Evolutionary conservation across 2,329 filamentous ascomycete species (phyloP).

Genomic region (Ceratocystis ficicola): DNA sequence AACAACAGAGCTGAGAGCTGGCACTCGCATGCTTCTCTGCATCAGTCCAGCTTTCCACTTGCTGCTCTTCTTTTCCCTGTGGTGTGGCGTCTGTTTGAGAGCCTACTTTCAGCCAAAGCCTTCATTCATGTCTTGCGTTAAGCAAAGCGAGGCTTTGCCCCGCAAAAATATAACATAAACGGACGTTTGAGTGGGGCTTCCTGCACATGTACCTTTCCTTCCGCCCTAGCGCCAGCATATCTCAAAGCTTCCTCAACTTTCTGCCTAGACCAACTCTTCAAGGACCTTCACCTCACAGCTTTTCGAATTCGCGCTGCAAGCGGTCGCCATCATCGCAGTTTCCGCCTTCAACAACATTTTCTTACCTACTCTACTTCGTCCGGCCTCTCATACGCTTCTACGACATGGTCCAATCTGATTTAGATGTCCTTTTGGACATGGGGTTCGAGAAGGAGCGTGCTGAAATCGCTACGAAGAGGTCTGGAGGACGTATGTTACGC

Average conservation of each 20-base stretch:
- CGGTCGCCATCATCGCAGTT: too few species aligned
- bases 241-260: constrained; percentile 4
- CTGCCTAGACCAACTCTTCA: neutral
- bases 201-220: neutral
- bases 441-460: constrained; percentile 75
- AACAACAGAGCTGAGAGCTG: too few species aligned
- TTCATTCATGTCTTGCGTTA: neutral
- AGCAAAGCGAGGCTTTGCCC: neutral
- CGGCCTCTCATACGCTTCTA: neutral
- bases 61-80: too few species aligned
- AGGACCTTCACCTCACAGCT: neutral
- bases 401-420: constrained; percentile 46
- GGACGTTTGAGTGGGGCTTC: neutral
- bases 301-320: too few species aligned
- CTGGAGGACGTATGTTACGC: constrained; percentile 55
- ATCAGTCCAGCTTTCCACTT: too few species aligned
- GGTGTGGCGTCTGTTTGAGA: too few species aligned
- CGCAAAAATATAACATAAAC: neutral
- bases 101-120: too few species aligned
- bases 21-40: too few species aligned
- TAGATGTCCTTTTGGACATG: constrained; percentile 54
- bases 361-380: constrained; percentile 23
- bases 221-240: neutral
- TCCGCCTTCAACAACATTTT: neutral
- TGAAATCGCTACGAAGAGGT: constrained; percentile 71